Base-by-base conservation (phyloP, 2,329 filamentous ascomycete species). In the Aspergillus chevalieri region DNA sequence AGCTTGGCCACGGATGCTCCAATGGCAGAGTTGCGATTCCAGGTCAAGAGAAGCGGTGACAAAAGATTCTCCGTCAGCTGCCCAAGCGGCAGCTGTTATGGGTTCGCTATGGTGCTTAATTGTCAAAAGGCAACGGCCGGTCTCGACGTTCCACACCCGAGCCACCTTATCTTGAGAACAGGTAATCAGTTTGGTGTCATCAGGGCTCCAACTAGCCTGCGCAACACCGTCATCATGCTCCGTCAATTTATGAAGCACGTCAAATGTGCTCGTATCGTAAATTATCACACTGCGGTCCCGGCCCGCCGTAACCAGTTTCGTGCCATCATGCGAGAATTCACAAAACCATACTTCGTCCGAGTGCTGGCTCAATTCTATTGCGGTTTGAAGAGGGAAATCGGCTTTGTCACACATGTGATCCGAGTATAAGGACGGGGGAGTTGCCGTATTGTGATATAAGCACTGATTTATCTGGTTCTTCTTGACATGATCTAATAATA, bases 71-170 rank as follows among this genome's bases (percentile, higher is more conserved):
- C 86, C 85, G 62, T 95, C 86, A 0, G 84, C 80, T 5, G 87
- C 80, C 92, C 93, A 98, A n/a, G 88, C 86, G 51, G 90, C 94
- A 49, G 87, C 85, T 43, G 88, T 95, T 34, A 95, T 88, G 0
- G 90, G 87, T 60, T 95, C 86, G n/a, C 80, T 78, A 60, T 93
- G 91, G 44, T 83, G 79, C 46, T 82, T 78, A 14, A 92, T 77
- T 7, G 77, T 81, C 48, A 81, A 78, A 38, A 89, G 73, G 42
- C 83, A 74, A 36, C 74, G 71, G 0, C 87, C 87, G 5, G 79
- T 81, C 82, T 78, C 73, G 14, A 78, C 74, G 67, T 90, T 82
- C 87, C 88, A 95, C 53, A 95, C 70, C 33, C 85, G 80, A 1
- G 88, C 89, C 53, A 78, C 79, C 43, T 79, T 81, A 62, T 95